Conservation (phyloP, 192 early-diverging fungal genomes). For the Rhizoclosmatium globosum region DNA sequence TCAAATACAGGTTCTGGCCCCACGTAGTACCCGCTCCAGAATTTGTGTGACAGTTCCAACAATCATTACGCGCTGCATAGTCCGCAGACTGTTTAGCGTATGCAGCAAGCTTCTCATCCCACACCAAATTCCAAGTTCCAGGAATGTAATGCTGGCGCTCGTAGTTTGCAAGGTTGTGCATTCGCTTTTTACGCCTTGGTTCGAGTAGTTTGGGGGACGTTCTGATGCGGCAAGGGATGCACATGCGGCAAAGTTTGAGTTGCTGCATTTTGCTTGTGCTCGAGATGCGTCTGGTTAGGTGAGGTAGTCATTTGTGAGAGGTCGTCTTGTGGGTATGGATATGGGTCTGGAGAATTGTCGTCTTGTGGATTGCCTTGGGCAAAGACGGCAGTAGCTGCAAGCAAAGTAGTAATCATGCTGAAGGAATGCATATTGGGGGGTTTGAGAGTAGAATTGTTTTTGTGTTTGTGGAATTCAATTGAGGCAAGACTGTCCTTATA, state of each 20-base stretch:
- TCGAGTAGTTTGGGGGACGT: neutral
- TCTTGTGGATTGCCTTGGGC: no score
- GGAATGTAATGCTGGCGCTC: neutral
- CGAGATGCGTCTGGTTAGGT: no score
- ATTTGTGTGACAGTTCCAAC: conserved; percentile 11
- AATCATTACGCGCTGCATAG: neutral
- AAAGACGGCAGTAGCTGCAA: no score
- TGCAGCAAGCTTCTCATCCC: neutral
- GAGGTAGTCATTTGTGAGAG: no score
- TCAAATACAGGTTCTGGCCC: conserved; percentile 15
- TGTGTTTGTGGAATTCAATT: no score
- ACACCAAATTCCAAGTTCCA: neutral
- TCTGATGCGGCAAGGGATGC: neutral
- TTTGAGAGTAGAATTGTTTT: no score
- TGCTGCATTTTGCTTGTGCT: no score
- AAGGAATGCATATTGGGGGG: no score
- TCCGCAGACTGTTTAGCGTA: neutral
- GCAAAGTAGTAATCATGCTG: no score
- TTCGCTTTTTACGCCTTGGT: neutral
- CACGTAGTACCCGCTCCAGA: conserved; percentile 1
- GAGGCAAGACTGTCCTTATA: no score
- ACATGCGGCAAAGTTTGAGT: neutral
- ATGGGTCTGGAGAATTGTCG: no score
- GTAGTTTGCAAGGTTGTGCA: conserved; percentile 3
- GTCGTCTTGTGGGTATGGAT: no score